phyloP scores from a whole-genome alignment of 345 rosid species.

The Kandelia obovata region DNA sequence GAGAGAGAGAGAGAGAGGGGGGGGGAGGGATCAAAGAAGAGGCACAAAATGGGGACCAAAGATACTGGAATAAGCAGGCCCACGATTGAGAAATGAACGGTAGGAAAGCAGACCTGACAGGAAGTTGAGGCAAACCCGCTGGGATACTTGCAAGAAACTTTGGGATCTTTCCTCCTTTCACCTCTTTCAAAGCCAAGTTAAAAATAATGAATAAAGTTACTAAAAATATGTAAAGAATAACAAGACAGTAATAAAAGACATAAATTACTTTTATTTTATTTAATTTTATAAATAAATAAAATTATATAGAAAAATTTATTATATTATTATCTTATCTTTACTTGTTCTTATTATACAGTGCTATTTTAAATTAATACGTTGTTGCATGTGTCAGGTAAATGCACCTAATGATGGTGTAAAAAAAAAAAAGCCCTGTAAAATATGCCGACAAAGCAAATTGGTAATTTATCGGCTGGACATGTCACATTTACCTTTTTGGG shows the following conservation, averaged over 20 bases:
- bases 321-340: too few species aligned
- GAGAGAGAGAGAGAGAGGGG: background rate
- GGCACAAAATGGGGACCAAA: background rate
- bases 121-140: slow-evolving; percentile 4
- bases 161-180: slow-evolving; percentile 20
- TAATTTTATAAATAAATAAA: too few species aligned
- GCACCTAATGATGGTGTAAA: background rate
- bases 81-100: slow-evolving; percentile 34
- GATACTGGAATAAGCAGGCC: background rate
- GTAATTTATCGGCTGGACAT: background rate
- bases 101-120: slow-evolving; percentile 3
- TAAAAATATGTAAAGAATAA: too few species aligned
- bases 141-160: background rate
- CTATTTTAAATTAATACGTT: too few species aligned
- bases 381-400: background rate
- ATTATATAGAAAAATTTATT: too few species aligned
- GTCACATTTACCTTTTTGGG: background rate
- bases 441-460: background rate
- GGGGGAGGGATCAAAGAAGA: background rate
- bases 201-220: background rate
- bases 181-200: slow-evolving; percentile 27
- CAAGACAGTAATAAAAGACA: too few species aligned
- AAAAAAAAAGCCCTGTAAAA: background rate
- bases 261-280: too few species aligned
- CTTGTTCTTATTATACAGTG: too few species aligned